Percentiles rank a stretch among this genome's conserved stretches.
Evolutionary conservation across 352 stramenopile genomes (phyloP).

Genomic region (Globisporangium cystogenes): DNA sequence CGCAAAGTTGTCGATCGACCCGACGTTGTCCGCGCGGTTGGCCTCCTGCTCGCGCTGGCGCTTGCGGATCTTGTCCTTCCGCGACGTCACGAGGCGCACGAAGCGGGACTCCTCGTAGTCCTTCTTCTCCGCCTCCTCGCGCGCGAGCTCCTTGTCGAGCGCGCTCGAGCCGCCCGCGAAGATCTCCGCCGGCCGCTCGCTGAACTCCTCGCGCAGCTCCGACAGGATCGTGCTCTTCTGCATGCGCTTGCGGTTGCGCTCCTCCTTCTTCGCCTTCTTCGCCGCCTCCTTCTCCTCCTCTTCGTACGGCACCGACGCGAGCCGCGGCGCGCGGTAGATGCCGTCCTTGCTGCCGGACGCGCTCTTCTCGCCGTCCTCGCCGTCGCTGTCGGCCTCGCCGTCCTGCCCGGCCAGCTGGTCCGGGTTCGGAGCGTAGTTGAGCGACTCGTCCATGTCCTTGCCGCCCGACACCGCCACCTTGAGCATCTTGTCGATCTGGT

Average conservation of each 20-base stretch:
- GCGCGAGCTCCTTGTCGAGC: constrained; percentile 77
- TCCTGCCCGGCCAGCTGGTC: constrained; percentile 60
- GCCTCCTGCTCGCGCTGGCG: constrained; percentile 77
- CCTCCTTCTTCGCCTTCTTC: constrained; percentile 79
- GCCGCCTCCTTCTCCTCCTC: constrained; percentile 75
- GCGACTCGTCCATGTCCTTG: constrained; percentile 67
- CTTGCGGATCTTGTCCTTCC: constrained; percentile 87
- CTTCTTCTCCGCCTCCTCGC: constrained; percentile 79
- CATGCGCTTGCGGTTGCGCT: constrained; percentile 73
- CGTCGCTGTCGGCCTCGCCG: constrained; percentile 36
- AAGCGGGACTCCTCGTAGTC: constrained; percentile 85
- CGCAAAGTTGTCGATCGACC: constrained; percentile 85
- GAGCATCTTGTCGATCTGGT: constrained; percentile 89
- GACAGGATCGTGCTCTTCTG: constrained; percentile 83
- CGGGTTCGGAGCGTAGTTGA: constrained; percentile 78
- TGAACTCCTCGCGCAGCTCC: constrained; percentile 84
- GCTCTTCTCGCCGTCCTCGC: constrained; percentile 22
- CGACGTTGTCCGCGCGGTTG: constrained; percentile 65
- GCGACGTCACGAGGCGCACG: constrained; percentile 78
- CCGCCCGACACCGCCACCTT: constrained; percentile 76
- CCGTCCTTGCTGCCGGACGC: constrained; percentile 37
- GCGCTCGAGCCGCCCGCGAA: constrained; percentile 49
- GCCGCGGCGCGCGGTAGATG: constrained; percentile 70
- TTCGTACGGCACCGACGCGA: constrained; percentile 80
- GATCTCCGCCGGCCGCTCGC: constrained; percentile 72